Conservation (phyloP, 2,329 filamentous ascomycete species). For the Fusarium metavorans region DNA sequence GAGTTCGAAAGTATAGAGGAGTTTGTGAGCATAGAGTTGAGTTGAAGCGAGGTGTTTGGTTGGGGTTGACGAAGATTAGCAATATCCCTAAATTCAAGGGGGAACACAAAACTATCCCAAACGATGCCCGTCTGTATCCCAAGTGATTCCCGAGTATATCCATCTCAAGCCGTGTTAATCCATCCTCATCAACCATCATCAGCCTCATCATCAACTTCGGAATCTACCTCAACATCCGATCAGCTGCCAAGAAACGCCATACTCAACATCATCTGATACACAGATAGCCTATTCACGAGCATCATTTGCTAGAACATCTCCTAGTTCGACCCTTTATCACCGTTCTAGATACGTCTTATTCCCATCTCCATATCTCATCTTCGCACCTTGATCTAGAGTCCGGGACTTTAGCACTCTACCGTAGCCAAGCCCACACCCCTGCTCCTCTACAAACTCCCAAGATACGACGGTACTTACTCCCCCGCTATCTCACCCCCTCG, state of each 20-base stretch:
- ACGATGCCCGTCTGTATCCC: not conserved
- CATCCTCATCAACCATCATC: not conserved
- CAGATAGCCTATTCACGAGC: not conserved
- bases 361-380: conserved; percentile 27
- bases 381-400: conserved; percentile 29
- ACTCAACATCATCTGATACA: not conserved
- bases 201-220: not conserved
- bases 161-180: not conserved
- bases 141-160: not conserved
- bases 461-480: conserved; percentile 16
- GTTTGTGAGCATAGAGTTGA: not conserved
- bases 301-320: not conserved
- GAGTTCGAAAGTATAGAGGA: conserved; percentile 13
- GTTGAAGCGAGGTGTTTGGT: conserved; percentile 16
- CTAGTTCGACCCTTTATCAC: not conserved
- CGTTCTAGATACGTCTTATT: conserved; percentile 6
- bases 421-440: not conserved
- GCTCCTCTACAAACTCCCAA: not conserved
- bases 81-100: not conserved
- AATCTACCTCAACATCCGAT: not conserved
- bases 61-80: not conserved
- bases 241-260: not conserved
- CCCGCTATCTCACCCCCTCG: conserved; percentile 11
- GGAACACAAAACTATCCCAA: not conserved
- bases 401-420: conserved; percentile 1